A percentile compares a stretch with the other conserved stretches of the same genome.
Conservation (phyloP, 768 basidiomycete genomes). For the Mycena vulgaris region DNA sequence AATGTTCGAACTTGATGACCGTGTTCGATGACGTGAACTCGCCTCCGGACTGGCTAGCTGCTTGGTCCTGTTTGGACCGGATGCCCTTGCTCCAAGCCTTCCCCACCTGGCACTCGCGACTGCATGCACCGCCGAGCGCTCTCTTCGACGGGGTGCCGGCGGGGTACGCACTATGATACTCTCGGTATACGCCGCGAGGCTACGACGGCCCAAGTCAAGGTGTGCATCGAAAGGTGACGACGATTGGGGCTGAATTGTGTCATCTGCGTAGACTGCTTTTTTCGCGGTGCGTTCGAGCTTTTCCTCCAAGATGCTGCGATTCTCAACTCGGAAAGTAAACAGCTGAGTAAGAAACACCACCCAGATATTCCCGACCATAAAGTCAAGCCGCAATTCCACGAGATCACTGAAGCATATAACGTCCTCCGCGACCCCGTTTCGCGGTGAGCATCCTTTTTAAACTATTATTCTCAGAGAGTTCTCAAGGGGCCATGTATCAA, state of each 20-base stretch:
- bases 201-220: slow-evolving; percentile 30
- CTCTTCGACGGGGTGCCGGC: slow-evolving; percentile 31
- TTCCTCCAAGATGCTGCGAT: not conserved
- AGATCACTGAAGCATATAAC: slow-evolving; percentile 26
- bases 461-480: not conserved
- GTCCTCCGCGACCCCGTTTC: not conserved
- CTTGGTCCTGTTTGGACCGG: not conserved
- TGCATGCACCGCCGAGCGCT: slow-evolving; percentile 37
- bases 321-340: not conserved
- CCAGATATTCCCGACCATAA: slow-evolving; percentile 36
- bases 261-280: slow-evolving; percentile 25
- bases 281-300: slow-evolving; percentile 22
- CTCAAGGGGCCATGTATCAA: too few relatives aligned
- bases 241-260: not conserved
- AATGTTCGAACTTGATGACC: too few relatives aligned
- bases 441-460: not conserved
- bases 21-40: too few relatives aligned
- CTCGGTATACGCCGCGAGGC: slow-evolving; percentile 20
- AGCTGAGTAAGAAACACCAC: slow-evolving; percentile 37
- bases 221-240: not conserved
- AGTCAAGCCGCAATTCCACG: slow-evolving; percentile 30
- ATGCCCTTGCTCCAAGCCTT: slow-evolving; percentile 10
- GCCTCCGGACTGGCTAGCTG: not conserved
- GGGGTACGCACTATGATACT: slow-evolving; percentile 34
- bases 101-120: not conserved